A percentile compares a stretch with the other conserved stretches of the same genome.
Conservation (phyloP, 2,329 filamentous ascomycete species). For the Colletotrichum noveboracense region DNA sequence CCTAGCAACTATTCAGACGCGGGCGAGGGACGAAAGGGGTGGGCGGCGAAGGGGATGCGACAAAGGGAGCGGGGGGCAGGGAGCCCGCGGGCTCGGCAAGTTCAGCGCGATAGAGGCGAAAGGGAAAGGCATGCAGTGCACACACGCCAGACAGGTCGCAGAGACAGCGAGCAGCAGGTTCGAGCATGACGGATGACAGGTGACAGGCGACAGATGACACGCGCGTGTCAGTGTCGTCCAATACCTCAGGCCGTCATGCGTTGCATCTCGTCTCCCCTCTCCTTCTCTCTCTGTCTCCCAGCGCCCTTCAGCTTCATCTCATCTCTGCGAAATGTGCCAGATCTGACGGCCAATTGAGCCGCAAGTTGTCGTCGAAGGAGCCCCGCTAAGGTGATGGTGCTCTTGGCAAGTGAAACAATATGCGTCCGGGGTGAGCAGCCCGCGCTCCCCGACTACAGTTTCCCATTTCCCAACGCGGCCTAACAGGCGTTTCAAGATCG, state of each 20-base stretch:
- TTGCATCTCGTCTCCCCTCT: not conserved
- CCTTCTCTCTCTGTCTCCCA: not conserved
- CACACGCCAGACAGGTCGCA: not conserved
- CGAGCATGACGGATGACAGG: conserved; percentile 5
- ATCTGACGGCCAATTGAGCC: not conserved
- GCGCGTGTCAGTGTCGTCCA: conserved; percentile 1
- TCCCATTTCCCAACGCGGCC: not conserved
- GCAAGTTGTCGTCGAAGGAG: not conserved
- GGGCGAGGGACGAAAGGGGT: not conserved
- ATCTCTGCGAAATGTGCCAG: not conserved
- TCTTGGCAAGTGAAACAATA: conserved; percentile 18
- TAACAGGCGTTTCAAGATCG: not conserved
- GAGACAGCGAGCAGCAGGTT: not conserved
- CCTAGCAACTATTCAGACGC: not conserved
- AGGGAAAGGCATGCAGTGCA: not conserved
- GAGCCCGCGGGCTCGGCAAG: not conserved
- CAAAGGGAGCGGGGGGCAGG: not conserved
- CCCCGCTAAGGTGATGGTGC: not conserved
- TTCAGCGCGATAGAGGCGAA: not conserved
- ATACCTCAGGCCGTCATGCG: not conserved
- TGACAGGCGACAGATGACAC: not conserved
- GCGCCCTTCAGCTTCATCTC: conserved; percentile 3
- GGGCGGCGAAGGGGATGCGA: not conserved
- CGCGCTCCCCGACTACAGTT: not conserved
- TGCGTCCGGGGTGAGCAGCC: not conserved